Base-by-base conservation (phyloP, 1,284 basidiomycete species). In the Irpex rosettiformis region DNA sequence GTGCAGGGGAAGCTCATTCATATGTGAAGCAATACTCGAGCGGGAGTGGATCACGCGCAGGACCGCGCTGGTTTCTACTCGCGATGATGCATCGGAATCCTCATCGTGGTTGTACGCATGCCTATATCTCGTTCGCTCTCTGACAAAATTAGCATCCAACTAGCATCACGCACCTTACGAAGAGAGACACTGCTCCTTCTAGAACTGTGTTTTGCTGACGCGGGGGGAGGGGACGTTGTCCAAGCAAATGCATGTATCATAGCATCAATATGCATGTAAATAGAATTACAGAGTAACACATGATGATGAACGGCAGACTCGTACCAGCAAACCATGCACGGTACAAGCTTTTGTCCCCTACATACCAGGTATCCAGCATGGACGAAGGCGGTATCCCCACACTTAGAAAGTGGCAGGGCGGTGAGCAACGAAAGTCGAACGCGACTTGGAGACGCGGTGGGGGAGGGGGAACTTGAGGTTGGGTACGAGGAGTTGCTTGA, bases 381-480 rank as follows among this genome's bases (percentile, higher is more conserved):
- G 42, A 47, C 51, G 37, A 55, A n/a, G 24, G 11, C 21, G 16
- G 16, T 11, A 37, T 37, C 6, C 29, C 18, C 10, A 25, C 53
- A 37, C 64, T 64, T 65, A 72, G 77, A 92, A 92, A 52, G 90
- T 93, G 61, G 74, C 69, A 21, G 90, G 90, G 65, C 90, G 84
- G 69, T 78, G 74, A 28, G 90, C 90, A 57, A 85, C 83, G 71
- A 93, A 93, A 56, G 83, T 89, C 65, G 87, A 86, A 64, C 83
- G 84, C 61, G 78, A 70, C 78, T 91, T 91, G 61, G 75, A 62
- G 63, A 93, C 82, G 58, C 96, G 92, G 83, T 98, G 97, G 63
- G 96, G 94, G 58, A 99, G 89, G 66, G 97, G 96, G 95, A 99
- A 99, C 79, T 90, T 95, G 83, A 99, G 91, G 67, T 85, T 82